These are phyloP conservation scores for Fusarium oxysporum DNA, from an alignment of 2,329 filamentous ascomycete species.

Conservation along the genomic window DNA sequence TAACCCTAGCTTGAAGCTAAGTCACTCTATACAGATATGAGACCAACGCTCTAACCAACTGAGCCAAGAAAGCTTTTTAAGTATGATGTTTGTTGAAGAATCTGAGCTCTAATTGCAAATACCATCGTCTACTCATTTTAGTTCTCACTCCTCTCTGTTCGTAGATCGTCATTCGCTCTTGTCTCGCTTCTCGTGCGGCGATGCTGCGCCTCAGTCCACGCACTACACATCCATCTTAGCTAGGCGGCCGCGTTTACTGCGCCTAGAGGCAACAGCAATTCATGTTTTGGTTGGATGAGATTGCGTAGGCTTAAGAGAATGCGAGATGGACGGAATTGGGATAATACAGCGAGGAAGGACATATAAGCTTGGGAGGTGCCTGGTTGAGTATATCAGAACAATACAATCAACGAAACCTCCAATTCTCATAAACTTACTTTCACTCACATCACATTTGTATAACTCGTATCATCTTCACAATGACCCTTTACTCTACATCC, in stretches of 20 bases:
- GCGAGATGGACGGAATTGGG: not conserved
- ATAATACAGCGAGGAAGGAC: not conserved
- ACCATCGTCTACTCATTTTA: not conserved
- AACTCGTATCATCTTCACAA: not conserved
- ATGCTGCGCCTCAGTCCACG: constrained; percentile 15
- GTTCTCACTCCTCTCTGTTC: not conserved
- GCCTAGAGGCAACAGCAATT: not conserved
- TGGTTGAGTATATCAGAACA: not conserved
- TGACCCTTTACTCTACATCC: constrained; percentile 35
- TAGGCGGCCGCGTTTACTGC: constrained; percentile 23
- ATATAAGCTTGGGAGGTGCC: constrained; percentile 35
- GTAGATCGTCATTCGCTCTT: not conserved
- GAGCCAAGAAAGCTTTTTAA: constrained; percentile 43
- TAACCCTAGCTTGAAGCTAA: constrained; percentile 37
- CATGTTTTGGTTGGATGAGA: not conserved
- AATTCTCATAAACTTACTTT: not conserved
- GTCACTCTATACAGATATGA: constrained; percentile 43
- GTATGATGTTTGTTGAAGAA: not conserved
- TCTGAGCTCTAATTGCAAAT: accelerated
- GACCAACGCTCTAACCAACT: constrained; percentile 56
- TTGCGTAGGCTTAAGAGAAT: constrained; percentile 35
- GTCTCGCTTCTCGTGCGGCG: not conserved
- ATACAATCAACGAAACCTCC: not conserved
- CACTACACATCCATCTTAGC: constrained; percentile 8
- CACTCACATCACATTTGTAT: accelerated